Evolutionary conservation across 345 rosid species (phyloP).

Genomic region (Populus simonii): DNA sequence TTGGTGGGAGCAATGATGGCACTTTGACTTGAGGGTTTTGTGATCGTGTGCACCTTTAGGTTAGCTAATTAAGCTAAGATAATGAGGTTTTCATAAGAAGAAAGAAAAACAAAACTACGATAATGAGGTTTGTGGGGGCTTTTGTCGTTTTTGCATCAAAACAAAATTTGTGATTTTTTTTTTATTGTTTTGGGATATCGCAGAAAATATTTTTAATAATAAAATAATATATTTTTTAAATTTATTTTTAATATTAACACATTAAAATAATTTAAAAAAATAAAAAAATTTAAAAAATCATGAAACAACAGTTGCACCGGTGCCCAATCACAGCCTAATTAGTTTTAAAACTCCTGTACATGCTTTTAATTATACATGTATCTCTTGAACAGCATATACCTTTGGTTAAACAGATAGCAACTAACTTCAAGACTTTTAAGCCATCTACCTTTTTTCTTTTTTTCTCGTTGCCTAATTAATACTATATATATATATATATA

Average conservation of each 20-base stretch:
- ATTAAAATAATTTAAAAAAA: too few species aligned
- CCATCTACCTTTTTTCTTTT: background rate
- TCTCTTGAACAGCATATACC: conserved; percentile 4
- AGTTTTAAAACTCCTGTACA: background rate
- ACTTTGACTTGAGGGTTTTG: background rate
- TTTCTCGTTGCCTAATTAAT: background rate
- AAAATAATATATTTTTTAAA: too few species aligned
- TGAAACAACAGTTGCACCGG: too few species aligned
- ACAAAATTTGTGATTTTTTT: background rate
- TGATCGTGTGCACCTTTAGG: background rate
- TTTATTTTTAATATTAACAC: too few species aligned
- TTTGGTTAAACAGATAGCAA: conserved; percentile 34
- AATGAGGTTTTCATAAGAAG: too few species aligned
- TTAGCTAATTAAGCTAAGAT: background rate
- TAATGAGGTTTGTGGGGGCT: background rate
- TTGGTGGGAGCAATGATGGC: background rate
- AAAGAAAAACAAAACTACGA: too few species aligned
- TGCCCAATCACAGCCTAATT: too few species aligned
- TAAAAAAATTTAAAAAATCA: too few species aligned
- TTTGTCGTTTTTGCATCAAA: background rate
- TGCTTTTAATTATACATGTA: background rate
- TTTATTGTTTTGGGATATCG: too few species aligned
- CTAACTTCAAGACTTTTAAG: conserved; percentile 27
- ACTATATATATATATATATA: too few species aligned
- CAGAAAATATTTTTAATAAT: too few species aligned